Conservation (phyloP, 225 moss, liverwort and hornwort species). For the Physcomitrium patens region DNA sequence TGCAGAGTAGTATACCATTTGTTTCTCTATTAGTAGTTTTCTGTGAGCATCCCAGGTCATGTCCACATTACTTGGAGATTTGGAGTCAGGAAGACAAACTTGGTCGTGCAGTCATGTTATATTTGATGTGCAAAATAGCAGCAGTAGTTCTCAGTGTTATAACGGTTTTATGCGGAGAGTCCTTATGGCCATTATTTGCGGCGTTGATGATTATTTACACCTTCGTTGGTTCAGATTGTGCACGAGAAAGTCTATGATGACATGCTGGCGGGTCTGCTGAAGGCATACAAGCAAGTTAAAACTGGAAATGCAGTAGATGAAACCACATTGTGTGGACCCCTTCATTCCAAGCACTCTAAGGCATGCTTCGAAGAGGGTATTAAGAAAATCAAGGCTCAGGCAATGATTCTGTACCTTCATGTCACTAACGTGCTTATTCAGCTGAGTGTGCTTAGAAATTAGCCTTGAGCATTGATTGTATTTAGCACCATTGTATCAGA, state of each 20-base stretch:
- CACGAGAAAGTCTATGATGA: conserved; percentile 80
- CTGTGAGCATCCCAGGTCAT: not conserved
- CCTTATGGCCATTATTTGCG: not conserved
- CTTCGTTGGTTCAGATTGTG: conserved; percentile 59
- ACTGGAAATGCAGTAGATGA: conserved; percentile 79
- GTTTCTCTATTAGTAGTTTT: conserved; percentile 4
- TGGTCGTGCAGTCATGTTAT: not conserved
- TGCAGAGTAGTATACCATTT: not conserved
- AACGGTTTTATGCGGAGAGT: conserved; percentile 8
- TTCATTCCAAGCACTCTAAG: conserved; percentile 70
- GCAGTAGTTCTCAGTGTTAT: not conserved
- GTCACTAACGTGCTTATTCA: not conserved
- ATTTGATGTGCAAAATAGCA: not conserved
- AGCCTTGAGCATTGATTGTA: not conserved
- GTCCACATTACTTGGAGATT: not conserved
- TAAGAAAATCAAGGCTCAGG: conserved; percentile 80
- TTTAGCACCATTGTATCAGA: not conserved
- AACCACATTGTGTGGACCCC: conserved; percentile 82
- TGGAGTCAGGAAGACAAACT: not conserved
- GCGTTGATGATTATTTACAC: conserved; percentile 8
- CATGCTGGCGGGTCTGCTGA: conserved; percentile 65
- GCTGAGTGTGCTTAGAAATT: not conserved
- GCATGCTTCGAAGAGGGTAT: conserved; percentile 68
- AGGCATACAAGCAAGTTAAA: conserved; percentile 84
- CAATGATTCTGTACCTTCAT: conserved; percentile 22